Base-by-base conservation (phyloP, 768 basidiomycete species). In the Daedalea quercina region DNA sequence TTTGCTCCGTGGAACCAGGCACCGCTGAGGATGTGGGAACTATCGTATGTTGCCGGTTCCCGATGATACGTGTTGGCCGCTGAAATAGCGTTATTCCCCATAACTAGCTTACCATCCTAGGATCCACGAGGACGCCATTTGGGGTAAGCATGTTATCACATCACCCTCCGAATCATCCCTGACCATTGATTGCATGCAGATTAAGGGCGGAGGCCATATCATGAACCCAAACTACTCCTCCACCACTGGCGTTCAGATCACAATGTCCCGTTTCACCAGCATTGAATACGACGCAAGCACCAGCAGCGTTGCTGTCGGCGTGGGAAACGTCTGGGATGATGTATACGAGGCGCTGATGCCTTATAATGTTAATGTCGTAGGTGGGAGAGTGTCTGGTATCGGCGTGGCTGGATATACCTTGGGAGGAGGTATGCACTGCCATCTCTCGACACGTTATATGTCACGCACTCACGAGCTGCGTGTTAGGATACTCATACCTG, bases 401-500 rank as follows among this genome's bases (percentile, higher is more conserved):
- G 65, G 65, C n/a, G 61, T 67, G 3, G 64, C 64, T 3, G 65
- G 65, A 3, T 63, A 63, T 31, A 56, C 58, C 9, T 68, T 85
- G 0, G 81, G 82, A 9, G 83, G 84, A 73, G 82, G 76, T 76
- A 49, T 47, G 66, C 15, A 40, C 7, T 40, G 9, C 7, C 15
- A 22, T n/a, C 31, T 33, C 28, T 34, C 9, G 31, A 34, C n/a
- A 26, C 20, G 9, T 12, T 6, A 24, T 46, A 46, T 25, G 24
- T 15, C 15, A 7, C 45, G 25, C 23, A 46, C 24, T n/a, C n/a
- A 46, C 28, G 11, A 33, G 46, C 25, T 8, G 25, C 33, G 3
- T 24, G 7, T 3, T 19, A 77, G 84, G 84, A 3, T 85, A 82
- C 58, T 84, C 84, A 12, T 85, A 77, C 76, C 67, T 74, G 49